These are phyloP conservation scores for Epichloe coenophiala DNA, from an alignment of 2,329 filamentous ascomycete genomes.

Conservation along the genomic window DNA sequence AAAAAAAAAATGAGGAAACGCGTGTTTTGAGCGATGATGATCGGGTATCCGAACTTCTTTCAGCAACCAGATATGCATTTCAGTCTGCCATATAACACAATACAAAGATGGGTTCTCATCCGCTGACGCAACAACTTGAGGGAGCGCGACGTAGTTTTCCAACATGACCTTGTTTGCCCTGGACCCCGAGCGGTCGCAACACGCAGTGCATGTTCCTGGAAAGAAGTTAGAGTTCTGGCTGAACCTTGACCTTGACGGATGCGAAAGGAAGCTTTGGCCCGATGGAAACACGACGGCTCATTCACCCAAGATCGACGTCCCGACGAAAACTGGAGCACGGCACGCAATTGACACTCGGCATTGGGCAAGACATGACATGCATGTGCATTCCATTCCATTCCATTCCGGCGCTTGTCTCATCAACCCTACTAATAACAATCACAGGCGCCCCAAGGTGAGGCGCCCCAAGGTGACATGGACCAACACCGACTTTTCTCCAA, in stretches of 20 bases:
- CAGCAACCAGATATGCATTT: too few species aligned
- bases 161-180: too few species aligned
- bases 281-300: neutral
- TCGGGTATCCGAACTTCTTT: too few species aligned
- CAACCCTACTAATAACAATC: neutral
- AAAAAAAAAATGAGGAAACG: neutral
- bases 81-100: too few species aligned
- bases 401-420: neutral
- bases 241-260: neutral
- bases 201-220: too few species aligned
- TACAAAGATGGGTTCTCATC: too few species aligned
- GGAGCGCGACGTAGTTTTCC: too few species aligned
- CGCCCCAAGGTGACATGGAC: neutral
- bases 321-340: too few species aligned
- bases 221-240: neutral
- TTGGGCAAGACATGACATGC: too few species aligned
- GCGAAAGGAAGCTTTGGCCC: neutral
- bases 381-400: neutral
- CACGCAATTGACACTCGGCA: too few species aligned
- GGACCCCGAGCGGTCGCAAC: too few species aligned
- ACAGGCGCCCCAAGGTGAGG: neutral
- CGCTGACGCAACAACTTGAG: too few species aligned
- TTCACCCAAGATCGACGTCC: neutral
- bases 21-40: neutral
- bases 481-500: neutral